Evolutionary conservation across 1,284 basidiomycete genomes (phyloP).

Genomic region (Golubevia pallescens): DNA sequence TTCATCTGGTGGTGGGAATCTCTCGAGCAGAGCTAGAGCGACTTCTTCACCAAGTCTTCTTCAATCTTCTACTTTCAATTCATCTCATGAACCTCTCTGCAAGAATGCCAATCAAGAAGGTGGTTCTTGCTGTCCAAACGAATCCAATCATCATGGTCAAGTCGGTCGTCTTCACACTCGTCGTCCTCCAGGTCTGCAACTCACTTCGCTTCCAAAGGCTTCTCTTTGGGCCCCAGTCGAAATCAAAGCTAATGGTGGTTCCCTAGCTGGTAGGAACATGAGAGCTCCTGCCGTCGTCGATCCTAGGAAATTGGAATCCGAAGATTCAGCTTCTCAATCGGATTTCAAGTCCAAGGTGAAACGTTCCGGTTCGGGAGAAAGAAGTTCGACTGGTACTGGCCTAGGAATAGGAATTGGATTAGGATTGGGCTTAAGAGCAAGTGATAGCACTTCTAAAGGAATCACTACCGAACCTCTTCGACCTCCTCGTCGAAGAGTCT

Average conservation of each 20-base stretch:
- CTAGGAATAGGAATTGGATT: too few relatives aligned
- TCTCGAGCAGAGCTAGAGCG: neutral
- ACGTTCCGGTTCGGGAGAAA: too few relatives aligned
- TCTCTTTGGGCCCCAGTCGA: constrained; percentile 9
- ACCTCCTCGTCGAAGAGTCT: too few relatives aligned
- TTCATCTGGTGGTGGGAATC: too few relatives aligned
- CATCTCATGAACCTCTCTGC: neutral
- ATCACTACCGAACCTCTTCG: too few relatives aligned
- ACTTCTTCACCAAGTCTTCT: constrained; percentile 1
- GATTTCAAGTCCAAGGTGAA: too few relatives aligned
- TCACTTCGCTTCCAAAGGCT: constrained; percentile 5
- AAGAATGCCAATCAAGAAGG: too few relatives aligned
- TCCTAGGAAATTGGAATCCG: neutral
- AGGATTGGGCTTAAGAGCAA: too few relatives aligned
- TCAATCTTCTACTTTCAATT: neutral
- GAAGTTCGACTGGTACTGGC: too few relatives aligned
- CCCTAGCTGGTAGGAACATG: constrained; percentile 7
- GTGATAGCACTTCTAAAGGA: too few relatives aligned
- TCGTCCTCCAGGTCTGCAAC: constrained; percentile 1
- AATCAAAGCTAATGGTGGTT: constrained; percentile 8
- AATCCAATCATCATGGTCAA: neutral
- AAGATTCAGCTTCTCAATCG: too few relatives aligned
- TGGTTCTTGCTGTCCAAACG: too few relatives aligned
- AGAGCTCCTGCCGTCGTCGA: constrained; percentile 5
- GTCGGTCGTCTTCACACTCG: constrained; percentile 6